Conservation (phyloP, 768 basidiomycete species). For the Fomitopsis pulvina region DNA sequence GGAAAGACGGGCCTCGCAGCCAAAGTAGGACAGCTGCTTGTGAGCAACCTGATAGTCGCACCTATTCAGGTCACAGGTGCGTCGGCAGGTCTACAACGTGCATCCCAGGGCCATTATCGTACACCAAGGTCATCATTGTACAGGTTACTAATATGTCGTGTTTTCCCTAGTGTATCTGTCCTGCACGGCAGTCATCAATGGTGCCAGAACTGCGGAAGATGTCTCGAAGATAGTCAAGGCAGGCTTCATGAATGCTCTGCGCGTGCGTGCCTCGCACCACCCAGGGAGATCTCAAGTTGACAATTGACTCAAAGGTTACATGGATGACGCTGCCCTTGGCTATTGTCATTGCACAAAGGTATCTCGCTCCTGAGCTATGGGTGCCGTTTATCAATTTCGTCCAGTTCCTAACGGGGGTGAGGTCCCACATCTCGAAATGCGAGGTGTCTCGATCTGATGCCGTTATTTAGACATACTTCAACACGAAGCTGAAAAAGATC, state of each 20-base stretch:
- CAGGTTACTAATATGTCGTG: not conserved
- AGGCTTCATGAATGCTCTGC: slow-evolving; percentile 69
- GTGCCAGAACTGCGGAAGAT: slow-evolving; percentile 60
- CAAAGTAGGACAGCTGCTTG: slow-evolving; percentile 66
- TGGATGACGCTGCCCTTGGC: slow-evolving; percentile 77
- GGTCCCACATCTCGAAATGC: not conserved
- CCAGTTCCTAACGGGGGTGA: slow-evolving; percentile 69
- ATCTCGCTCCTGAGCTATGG: slow-evolving; percentile 81
- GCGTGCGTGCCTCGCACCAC: slow-evolving; percentile 37
- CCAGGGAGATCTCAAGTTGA: not conserved
- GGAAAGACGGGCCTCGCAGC: slow-evolving; percentile 61
- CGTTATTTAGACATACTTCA: slow-evolving; percentile 56
- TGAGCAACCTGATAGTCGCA: slow-evolving; percentile 69
- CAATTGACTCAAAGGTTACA: slow-evolving; percentile 44
- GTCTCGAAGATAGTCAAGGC: slow-evolving; percentile 60
- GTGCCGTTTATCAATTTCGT: slow-evolving; percentile 81
- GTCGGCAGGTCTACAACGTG: slow-evolving; percentile 23
- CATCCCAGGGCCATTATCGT: not conserved
- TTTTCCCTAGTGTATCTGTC: slow-evolving; percentile 53
- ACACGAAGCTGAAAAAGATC: slow-evolving; percentile 61
- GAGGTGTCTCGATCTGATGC: not conserved
- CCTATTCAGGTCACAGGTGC: slow-evolving; percentile 67
- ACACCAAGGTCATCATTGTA: not conserved
- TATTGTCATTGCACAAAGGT: slow-evolving; percentile 71
- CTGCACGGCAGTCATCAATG: slow-evolving; percentile 80